Conservation (phyloP, 2,329 filamentous ascomycete genomes). For the Colletotrichum endophyticum region DNA sequence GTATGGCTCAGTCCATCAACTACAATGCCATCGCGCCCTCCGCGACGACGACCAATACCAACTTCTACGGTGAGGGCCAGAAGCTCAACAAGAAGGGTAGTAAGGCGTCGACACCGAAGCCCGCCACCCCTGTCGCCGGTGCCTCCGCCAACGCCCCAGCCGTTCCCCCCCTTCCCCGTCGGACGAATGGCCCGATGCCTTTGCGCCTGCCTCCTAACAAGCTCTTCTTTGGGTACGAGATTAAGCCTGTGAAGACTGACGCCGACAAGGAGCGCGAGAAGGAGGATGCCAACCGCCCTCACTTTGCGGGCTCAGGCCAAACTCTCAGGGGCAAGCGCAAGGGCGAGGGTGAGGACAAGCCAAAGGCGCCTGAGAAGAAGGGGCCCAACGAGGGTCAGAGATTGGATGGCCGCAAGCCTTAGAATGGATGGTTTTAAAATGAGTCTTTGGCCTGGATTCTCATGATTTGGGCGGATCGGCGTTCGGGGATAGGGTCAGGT, state of each 20-base stretch:
- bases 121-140: slow-evolving; percentile 73
- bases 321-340: slow-evolving; percentile 81
- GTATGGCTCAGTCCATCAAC: slow-evolving; percentile 98
- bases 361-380: slow-evolving; percentile 53
- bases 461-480: slow-evolving; percentile 1
- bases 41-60: slow-evolving; percentile 71
- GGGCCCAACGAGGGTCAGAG: slow-evolving; percentile 45
- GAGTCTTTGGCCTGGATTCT: background rate
- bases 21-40: slow-evolving; percentile 88
- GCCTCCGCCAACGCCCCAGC: slow-evolving; percentile 46
- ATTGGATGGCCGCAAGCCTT: slow-evolving; percentile 45
- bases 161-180: slow-evolving; percentile 36
- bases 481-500: slow-evolving; percentile 6
- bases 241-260: slow-evolving; percentile 85
- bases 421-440: background rate
- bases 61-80: slow-evolving; percentile 83
- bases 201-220: slow-evolving; percentile 86
- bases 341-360: slow-evolving; percentile 53
- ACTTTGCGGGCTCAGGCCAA: slow-evolving; percentile 85
- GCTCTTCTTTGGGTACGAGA: slow-evolving; percentile 94
- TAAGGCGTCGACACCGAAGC: slow-evolving; percentile 75
- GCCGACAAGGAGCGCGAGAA: slow-evolving; percentile 72
- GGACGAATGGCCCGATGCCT: slow-evolving; percentile 82
- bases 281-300: slow-evolving; percentile 68
- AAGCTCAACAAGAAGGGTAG: slow-evolving; percentile 84